phyloP scores from a whole-genome alignment of 768 basidiomycete genomes.

The Lactifluus rugatus region DNA sequence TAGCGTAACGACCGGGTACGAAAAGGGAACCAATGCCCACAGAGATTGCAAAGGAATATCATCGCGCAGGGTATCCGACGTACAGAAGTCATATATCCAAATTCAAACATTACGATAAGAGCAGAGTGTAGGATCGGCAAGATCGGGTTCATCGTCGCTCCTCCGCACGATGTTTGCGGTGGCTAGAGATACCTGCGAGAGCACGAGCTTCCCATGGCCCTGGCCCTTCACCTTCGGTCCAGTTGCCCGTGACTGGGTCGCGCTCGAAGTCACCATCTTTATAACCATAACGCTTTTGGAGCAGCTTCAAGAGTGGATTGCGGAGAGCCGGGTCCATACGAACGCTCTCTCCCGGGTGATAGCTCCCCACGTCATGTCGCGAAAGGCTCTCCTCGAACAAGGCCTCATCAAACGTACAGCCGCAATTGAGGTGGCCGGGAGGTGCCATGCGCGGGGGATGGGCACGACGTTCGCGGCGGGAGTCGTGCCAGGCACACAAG shows the following conservation, averaged over 20 bases:
- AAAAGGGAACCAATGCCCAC: background rate
- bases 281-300: slow-evolving; percentile 67
- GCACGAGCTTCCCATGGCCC: slow-evolving; percentile 52
- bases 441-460: slow-evolving; percentile 78
- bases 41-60: background rate
- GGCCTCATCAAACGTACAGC: slow-evolving; percentile 76
- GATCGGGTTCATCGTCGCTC: slow-evolving; percentile 28
- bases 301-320: slow-evolving; percentile 64
- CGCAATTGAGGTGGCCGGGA: slow-evolving; percentile 70
- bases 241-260: slow-evolving; percentile 50
- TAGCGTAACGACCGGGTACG: background rate
- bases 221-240: slow-evolving; percentile 60
- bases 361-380: slow-evolving; percentile 71
- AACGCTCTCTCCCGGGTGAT: slow-evolving; percentile 74
- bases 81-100: slow-evolving; percentile 7
- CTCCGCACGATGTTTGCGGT: slow-evolving; percentile 30
- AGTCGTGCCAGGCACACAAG: slow-evolving; percentile 86
- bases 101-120: background rate
- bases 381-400: slow-evolving; percentile 80
- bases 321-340: slow-evolving; percentile 84
- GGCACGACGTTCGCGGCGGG: slow-evolving; percentile 67
- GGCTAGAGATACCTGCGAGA: slow-evolving; percentile 29
- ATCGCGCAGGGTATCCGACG: slow-evolving; percentile 13
- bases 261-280: slow-evolving; percentile 82
- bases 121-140: background rate